Evolutionary conservation across 257 asterid genomes (phyloP).

Genomic region (Echites panduratus): DNA sequence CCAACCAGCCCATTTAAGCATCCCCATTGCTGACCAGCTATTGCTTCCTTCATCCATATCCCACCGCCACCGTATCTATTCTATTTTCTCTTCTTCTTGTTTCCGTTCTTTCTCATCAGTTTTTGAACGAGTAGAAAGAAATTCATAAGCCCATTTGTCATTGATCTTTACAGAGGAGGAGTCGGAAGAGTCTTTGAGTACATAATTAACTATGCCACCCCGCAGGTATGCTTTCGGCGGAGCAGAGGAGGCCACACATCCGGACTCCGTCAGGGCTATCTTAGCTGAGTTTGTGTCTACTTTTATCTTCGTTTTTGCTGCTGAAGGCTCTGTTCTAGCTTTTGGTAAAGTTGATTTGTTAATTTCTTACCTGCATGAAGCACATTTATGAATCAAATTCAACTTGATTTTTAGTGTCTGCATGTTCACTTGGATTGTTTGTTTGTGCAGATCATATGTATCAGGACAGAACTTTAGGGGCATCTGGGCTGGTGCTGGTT

Average conservation of each 20-base stretch:
- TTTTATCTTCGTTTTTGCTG: slow-evolving; percentile 80
- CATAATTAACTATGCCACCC: slow-evolving; percentile 33
- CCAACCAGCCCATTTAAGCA: slow-evolving; percentile 9
- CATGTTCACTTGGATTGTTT: neutral
- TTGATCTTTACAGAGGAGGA: too few species aligned
- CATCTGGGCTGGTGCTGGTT: slow-evolving; percentile 48
- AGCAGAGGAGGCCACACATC: slow-evolving; percentile 92
- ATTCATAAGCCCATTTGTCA: too few species aligned
- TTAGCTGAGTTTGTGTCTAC: slow-evolving; percentile 78
- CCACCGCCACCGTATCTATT: neutral
- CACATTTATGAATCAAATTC: neutral
- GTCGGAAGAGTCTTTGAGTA: too few species aligned
- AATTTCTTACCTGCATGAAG: neutral
- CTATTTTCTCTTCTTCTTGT: neutral
- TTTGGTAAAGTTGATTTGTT: slow-evolving; percentile 29
- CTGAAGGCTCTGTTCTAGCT: slow-evolving; percentile 88
- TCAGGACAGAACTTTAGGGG: slow-evolving; percentile 36
- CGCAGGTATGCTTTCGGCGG: slow-evolving; percentile 77
- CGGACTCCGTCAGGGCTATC: slow-evolving; percentile 81
- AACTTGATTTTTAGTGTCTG: neutral
- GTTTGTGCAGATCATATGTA: slow-evolving; percentile 50
- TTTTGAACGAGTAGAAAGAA: too few species aligned
- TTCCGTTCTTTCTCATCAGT: neutral
- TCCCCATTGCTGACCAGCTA: neutral
- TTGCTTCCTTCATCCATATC: neutral